phyloP scores from a whole-genome alignment of 768 basidiomycete species.

The Hirschioporus abietinus region DNA sequence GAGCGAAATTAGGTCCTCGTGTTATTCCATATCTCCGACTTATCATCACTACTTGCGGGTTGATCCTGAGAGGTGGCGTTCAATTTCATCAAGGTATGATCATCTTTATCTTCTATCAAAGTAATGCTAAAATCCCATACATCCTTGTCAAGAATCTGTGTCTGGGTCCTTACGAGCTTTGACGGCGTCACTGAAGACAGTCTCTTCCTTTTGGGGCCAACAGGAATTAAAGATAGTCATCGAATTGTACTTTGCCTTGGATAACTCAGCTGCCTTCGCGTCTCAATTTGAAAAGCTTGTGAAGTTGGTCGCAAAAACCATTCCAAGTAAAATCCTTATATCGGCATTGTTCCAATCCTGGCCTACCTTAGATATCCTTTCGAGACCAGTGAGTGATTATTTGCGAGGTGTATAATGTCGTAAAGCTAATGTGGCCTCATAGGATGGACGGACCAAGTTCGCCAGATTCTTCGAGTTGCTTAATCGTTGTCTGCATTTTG shows the following conservation, averaged over 20 bases:
- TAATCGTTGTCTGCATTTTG: slow-evolving; percentile 56
- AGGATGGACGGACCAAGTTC: not conserved
- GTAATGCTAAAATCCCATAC: not conserved
- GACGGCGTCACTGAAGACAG: slow-evolving; percentile 24
- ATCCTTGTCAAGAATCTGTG: not conserved
- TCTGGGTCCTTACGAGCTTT: not conserved
- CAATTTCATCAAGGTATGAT: slow-evolving; percentile 4
- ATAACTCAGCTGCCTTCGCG: slow-evolving; percentile 24
- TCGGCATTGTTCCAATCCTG: slow-evolving; percentile 59
- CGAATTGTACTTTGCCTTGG: slow-evolving; percentile 47
- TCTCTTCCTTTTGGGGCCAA: slow-evolving; percentile 79
- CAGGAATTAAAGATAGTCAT: slow-evolving; percentile 54
- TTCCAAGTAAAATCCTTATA: slow-evolving; percentile 61
- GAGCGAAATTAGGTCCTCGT: slow-evolving; percentile 76
- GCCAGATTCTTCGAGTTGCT: slow-evolving; percentile 60
- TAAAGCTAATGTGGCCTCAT: slow-evolving; percentile 10
- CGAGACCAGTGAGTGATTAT: not conserved
- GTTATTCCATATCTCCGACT: slow-evolving; percentile 81
- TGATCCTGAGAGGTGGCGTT: slow-evolving; percentile 36
- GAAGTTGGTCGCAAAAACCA: slow-evolving; percentile 65
- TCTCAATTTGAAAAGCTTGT: slow-evolving; percentile 39
- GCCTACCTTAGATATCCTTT: slow-evolving; percentile 30
- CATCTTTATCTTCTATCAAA: not conserved
- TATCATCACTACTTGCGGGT: slow-evolving; percentile 54
- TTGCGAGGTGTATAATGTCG: not conserved